Base-by-base conservation (phyloP, 768 basidiomycete species). In the Hygrophoropsis aurantiaca region DNA sequence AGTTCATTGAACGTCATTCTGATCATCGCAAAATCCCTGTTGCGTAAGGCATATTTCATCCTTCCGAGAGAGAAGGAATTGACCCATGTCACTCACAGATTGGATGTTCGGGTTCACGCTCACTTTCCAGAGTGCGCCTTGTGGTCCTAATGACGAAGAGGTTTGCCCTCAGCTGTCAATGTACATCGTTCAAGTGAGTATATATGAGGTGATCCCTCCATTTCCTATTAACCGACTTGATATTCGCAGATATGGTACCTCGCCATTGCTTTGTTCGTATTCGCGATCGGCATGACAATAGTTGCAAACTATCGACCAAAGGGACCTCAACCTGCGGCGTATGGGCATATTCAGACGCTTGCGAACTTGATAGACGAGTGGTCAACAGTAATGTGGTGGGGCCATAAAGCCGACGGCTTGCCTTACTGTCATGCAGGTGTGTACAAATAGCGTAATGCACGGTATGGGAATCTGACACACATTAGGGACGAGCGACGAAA, bases 371-470 rank as follows among this genome's bases (percentile, higher is more conserved):
- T 56, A 11, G 55, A 56, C 23, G 55, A 56, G 18, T 51, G 55
- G 55, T 6, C 40, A 13, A 47, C 56, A 1, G 60, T 48, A 6
- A 61, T 66, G 52, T 59, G 64, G 63, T 66, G 64, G 58, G 64
- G 59, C 15, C 52, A 55, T 18, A 66, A 64, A n/a, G 34, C 36
- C 1, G 25, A 11, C 11, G 48, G 52, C 26, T 43, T 16, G 19
- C 37, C 44, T 0, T 38, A 16, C 21, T 41, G 24, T 37, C 59
- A 55, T 46, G 59, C 61, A 1, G 64, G 64, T 58, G 46, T 45
- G 62, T 50, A 25, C 6, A 19, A 23, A 32, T 9, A 15, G 10
- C 25, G 11, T 21, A 7, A 30, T 42, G 15, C 18, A 8, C 20
- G 16, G 27, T 16, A 32, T 3, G 30, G 7, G 30, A 44, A 16